Conservation (phyloP, 305 asterid genomes). For the Fraxinus latifolia region DNA sequence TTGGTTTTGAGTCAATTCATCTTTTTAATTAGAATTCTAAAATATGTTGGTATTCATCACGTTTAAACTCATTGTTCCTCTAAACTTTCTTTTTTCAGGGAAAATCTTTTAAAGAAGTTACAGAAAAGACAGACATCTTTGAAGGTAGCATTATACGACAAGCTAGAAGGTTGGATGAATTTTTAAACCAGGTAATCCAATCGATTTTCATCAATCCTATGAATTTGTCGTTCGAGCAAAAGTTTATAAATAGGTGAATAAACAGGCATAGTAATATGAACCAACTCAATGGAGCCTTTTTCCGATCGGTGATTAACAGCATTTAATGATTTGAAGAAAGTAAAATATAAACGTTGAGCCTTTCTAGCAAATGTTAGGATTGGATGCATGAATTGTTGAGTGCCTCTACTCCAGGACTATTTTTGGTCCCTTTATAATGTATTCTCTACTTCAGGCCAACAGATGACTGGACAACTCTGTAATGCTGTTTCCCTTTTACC, state of each 20-base stretch:
- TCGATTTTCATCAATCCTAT: neutral
- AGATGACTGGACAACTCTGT: neutral
- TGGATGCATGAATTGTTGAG: neutral
- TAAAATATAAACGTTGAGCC: neutral
- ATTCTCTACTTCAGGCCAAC: neutral
- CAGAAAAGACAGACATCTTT: constrained; percentile 87
- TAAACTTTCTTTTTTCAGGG: constrained; percentile 50
- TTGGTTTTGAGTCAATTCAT: constrained; percentile 1
- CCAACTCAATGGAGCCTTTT: neutral
- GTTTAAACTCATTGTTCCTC: neutral
- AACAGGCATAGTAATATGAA: neutral
- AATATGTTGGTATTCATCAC: constrained; percentile 8
- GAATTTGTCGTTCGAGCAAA: neutral
- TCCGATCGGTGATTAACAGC: neutral
- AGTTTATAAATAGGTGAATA: neutral
- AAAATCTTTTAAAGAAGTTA: constrained; percentile 73
- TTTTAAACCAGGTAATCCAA: constrained; percentile 74
- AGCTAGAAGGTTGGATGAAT: constrained; percentile 91
- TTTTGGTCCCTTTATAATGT: neutral
- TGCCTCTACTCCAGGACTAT: neutral
- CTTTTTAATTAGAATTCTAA: neutral
- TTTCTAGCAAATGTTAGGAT: neutral
- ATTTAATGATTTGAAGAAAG: neutral
- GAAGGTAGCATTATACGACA: constrained; percentile 91
- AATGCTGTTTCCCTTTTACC: neutral